Percentiles rank a stretch among this genome's conserved stretches.
Evolutionary conservation across 257 asterid species (phyloP).

Genomic region (Ocimum tenuiflorum): DNA sequence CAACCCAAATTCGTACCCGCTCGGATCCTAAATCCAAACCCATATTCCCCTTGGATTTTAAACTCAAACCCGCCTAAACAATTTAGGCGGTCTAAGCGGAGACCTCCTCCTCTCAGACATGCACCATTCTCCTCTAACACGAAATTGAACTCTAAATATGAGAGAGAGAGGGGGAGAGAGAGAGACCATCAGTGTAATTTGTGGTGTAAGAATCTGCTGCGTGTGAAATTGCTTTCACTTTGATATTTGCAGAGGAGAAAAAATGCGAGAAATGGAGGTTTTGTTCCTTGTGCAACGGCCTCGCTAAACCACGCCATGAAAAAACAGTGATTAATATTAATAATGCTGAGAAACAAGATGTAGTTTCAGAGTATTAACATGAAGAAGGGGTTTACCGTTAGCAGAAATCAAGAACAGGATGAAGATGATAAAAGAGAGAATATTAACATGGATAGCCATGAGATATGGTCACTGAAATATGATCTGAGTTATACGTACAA

Average conservation of each 20-base stretch:
- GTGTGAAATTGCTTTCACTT: not conserved
- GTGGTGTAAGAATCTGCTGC: conserved; percentile 8
- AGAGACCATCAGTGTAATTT: conserved; percentile 18
- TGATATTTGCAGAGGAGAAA: conserved; percentile 15
- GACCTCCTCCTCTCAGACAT: too few relatives aligned
- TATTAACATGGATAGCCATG: not conserved
- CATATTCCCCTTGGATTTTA: too few relatives aligned
- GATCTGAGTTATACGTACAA: too few relatives aligned
- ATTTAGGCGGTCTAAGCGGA: too few relatives aligned
- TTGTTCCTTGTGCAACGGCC: conserved; percentile 15
- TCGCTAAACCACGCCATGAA: conserved; percentile 5
- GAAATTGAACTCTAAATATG: too few relatives aligned
- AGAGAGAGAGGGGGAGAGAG: not conserved
- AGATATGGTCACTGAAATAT: too few relatives aligned
- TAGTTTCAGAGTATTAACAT: too few relatives aligned
- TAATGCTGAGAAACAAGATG: not conserved
- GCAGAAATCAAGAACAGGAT: not conserved
- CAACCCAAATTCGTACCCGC: too few relatives aligned
- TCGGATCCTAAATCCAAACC: too few relatives aligned
- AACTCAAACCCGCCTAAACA: too few relatives aligned
- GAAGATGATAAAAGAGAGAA: not conserved
- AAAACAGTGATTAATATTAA: not conserved
- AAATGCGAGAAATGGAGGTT: too few relatives aligned
- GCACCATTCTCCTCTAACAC: too few relatives aligned
- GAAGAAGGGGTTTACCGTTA: not conserved